Evolutionary conservation across 2,329 filamentous ascomycete species (phyloP).

Genomic region (Xylaria hypoxylon): DNA sequence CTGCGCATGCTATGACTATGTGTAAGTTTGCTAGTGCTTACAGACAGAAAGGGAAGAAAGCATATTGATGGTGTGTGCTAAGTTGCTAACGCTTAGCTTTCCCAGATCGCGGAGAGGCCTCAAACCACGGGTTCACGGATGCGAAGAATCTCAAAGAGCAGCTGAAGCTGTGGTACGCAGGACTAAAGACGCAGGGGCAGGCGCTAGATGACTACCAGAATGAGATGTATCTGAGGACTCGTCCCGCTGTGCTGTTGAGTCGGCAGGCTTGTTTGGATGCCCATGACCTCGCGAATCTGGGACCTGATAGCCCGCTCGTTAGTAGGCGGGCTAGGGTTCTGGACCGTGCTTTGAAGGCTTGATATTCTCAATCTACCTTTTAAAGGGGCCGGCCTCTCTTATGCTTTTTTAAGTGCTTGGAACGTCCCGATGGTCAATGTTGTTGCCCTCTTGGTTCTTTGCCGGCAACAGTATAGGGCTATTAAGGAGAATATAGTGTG

Average conservation of each 20-base stretch:
- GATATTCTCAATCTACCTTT: neutral
- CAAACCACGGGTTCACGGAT: constrained; percentile 27
- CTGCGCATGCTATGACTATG: constrained; percentile 35
- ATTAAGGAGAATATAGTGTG: too few relatives aligned
- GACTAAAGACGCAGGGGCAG: constrained; percentile 9
- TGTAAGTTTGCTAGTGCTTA: constrained; percentile 7
- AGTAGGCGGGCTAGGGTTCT: constrained; percentile 24
- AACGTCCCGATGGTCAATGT: too few relatives aligned
- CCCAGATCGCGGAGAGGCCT: constrained; percentile 25
- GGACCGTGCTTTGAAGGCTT: constrained; percentile 13
- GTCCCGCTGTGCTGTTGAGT: constrained; percentile 24
- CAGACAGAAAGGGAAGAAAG: neutral
- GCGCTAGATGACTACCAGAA: constrained; percentile 24
- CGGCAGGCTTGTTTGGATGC: constrained; percentile 33
- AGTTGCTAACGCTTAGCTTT: neutral
- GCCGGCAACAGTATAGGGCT: too few relatives aligned
- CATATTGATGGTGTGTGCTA: neutral
- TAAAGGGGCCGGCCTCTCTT: too few relatives aligned
- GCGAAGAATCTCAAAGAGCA: constrained; percentile 18
- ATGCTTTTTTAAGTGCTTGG: too few relatives aligned
- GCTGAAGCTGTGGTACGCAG: constrained; percentile 14
- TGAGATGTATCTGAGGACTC: constrained; percentile 23
- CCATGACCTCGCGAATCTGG: constrained; percentile 23
- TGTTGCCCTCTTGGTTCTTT: too few relatives aligned
- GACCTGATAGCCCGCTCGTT: constrained; percentile 24